Evolutionary conservation across 441 rosid species (phyloP).

Genomic region (Sinapis alba): DNA sequence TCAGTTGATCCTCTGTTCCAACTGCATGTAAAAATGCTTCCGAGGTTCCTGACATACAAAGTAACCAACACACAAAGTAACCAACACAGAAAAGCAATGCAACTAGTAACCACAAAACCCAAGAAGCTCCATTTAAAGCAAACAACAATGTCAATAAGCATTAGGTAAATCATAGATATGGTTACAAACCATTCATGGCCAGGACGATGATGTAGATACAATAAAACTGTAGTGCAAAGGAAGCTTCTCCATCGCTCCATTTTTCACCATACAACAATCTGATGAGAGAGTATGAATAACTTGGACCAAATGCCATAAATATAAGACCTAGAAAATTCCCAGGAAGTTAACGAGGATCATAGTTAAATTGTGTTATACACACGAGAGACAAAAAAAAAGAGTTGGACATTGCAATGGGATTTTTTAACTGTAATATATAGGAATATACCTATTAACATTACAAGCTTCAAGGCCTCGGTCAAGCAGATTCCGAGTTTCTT

Average conservation of each 20-base stretch:
- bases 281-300: slow-evolving; percentile 89
- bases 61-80: too few species aligned
- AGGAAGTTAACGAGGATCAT: not conserved
- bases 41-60: slow-evolving; percentile 90
- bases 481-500: slow-evolving; percentile 66
- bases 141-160: not conserved
- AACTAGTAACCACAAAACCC: too few species aligned
- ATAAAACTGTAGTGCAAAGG: slow-evolving; percentile 75
- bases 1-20: slow-evolving; percentile 77
- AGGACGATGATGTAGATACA: slow-evolving; percentile 79
- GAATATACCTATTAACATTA: slow-evolving; percentile 70
- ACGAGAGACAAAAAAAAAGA: not conserved
- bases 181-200: slow-evolving; percentile 87
- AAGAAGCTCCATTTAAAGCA: slow-evolving; percentile 1
- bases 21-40: slow-evolving; percentile 95
- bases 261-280: slow-evolving; percentile 82
- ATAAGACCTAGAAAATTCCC: slow-evolving; percentile 61
- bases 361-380: not conserved
- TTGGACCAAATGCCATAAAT: slow-evolving; percentile 94
- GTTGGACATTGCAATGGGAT: not conserved
- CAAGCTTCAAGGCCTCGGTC: slow-evolving; percentile 88
- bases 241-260: slow-evolving; percentile 99
- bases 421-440: not conserved
- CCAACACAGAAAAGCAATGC: too few species aligned
- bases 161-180: not conserved